Base-by-base conservation (phyloP, 192 early-diverging fungal species). In the Dissophora globulifera region DNA sequence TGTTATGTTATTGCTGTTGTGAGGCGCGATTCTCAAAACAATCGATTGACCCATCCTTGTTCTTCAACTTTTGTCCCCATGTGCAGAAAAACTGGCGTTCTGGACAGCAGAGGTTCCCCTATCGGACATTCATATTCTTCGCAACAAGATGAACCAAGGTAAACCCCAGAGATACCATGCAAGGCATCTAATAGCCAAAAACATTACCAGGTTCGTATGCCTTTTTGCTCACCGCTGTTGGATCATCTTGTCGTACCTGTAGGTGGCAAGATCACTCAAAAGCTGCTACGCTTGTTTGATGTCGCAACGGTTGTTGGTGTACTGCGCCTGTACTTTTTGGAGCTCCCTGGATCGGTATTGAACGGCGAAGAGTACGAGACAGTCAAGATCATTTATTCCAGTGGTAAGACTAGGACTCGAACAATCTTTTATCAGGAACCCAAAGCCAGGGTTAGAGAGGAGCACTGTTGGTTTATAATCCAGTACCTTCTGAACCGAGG, bases 301-400 rank as follows among this genome's bases (percentile, higher is more conserved):
- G 64, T 85, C 23, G 70, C 82, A 0, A 72, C 89, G 4, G 70
- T 91, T 4, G 87, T 86, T 19, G 89, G 87, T 17, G 70, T 86
- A 19, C 52, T 93, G 25, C 78, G 88, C 4, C 75, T 92, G 15
- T 93, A 90, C 52, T 75, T 93, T n/a, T 70, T 90, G 69, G 92
- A 93, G 66, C 74, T 93, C 7, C 90, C 90, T 12, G 84, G 84
- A 50, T 89, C 86, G 15, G 54, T 93, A 26, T 71, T 90, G 15
- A 89, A 91, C 7, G 85, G 83, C 67, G 89, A 91, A 54, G 81
- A 92, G 27, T 91, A 93, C 53, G 90, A 89, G 17, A 81, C 88
- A 8, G 80, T 88, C 33, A 84, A 87, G 41, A 80, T 88, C 11
- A 76, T 92, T 52, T 93, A 92, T 60, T 76, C 72, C n/a, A 81